Evolutionary conservation across 768 basidiomycete species (phyloP).

Genomic region (Cystofilobasidium macerans): DNA sequence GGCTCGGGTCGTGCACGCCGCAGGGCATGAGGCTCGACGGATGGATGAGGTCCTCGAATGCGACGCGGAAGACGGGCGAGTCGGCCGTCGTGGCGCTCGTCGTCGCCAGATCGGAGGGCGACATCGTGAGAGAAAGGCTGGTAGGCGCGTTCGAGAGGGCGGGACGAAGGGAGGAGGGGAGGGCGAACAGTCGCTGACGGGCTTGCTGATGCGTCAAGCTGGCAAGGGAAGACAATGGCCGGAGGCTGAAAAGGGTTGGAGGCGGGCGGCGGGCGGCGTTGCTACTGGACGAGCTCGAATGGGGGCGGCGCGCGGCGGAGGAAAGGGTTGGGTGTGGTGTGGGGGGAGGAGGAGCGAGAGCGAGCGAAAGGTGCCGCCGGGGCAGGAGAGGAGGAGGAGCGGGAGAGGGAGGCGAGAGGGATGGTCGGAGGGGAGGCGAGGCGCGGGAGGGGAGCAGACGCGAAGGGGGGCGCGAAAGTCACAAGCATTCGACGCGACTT

Average conservation of each 20-base stretch:
- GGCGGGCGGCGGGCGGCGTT: too few relatives aligned
- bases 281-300: background rate
- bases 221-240: background rate
- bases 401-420: too few relatives aligned
- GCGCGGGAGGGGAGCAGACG: too few relatives aligned
- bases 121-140: background rate
- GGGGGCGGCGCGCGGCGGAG: background rate
- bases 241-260: too few relatives aligned
- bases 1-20: constrained; percentile 61
- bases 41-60: constrained; percentile 30
- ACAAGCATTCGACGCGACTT: too few relatives aligned
- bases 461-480: too few relatives aligned
- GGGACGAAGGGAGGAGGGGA: background rate
- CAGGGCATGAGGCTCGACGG: constrained; percentile 73
- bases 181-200: background rate
- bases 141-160: background rate
- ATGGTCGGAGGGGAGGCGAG: too few relatives aligned
- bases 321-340: background rate
- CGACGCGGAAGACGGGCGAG: background rate
- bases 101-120: background rate
- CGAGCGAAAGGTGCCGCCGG: constrained; percentile 53
- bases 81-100: background rate
- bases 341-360: constrained; percentile 33
- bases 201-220: background rate
- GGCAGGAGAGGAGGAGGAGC: constrained; percentile 45